Evolutionary conservation across 495 filamentous ascomycete genomes (phyloP), one percentile per base, ranked within the genome.

Genomic region (Annulohypoxylon stygium): DNA sequence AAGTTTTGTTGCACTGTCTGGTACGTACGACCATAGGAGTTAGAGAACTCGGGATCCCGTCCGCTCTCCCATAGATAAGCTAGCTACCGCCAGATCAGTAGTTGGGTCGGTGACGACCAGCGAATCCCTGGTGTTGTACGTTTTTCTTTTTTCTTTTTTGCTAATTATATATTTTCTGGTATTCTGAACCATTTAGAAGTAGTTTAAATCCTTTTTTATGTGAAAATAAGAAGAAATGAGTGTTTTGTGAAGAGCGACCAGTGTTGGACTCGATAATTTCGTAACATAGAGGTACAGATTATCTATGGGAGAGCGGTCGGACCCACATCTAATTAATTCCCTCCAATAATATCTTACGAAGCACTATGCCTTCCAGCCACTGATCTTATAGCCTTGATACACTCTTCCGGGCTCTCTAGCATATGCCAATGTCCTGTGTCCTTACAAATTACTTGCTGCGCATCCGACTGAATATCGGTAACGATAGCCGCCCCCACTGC

Each of bases 91-190:
- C 78, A 69, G 80, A 83, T 75, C 75, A 83, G 83, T 83, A 83
- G 79, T 84, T 80, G 77, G 80, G 81, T 85, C 76, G 83, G 79
- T 84, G 83, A 84, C 79, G 78, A 86, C 77, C 78, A 78, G 82
- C 78, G 81, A 84, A 83, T 81, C 65, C 82, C 75, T 63, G 78
- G 81, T 83, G 82, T 82, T 81, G 82, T 82, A 82, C 79, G 78
- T 81, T 80, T 78, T 59, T 9, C 30, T 20, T 36, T 57, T 55
- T 53, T 58, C 25, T 51, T 51, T 9, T 47, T 47, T 18, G 2
- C 16, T 8, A 12, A 20, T 16, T 8, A n/a, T 43, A n/a, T n/a
- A 10, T 39, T 39, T 43, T 11, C 4, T 43, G 12, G 12, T 43
- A 4, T n/a, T n/a, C 2, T 43, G 4, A n/a, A 14, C 2, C 20